Percentiles rank a stretch among this genome's conserved stretches.
Conservation (phyloP, 108 stramenopile species). For the Fragilaria radians region DNA sequence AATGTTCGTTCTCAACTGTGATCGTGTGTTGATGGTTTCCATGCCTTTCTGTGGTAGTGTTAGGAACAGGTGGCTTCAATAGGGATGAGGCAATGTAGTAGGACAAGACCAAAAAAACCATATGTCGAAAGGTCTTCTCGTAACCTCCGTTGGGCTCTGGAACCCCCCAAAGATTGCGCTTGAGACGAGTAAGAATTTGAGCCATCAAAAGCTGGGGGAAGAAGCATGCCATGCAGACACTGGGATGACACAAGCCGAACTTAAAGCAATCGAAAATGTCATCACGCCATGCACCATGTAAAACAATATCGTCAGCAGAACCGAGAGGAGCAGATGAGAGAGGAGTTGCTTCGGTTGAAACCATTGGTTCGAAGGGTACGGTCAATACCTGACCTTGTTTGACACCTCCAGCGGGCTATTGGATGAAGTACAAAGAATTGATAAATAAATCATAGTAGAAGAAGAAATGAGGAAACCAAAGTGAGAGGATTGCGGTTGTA, state of each 20-base stretch:
- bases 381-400: slow-evolving; percentile 26
- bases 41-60: background rate
- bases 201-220: slow-evolving; percentile 27
- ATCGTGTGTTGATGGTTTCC: too few species aligned
- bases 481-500: slow-evolving; percentile 28
- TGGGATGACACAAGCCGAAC: slow-evolving; percentile 26
- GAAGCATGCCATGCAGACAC: slow-evolving; percentile 19
- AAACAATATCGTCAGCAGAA: slow-evolving; percentile 1
- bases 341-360: slow-evolving; percentile 2
- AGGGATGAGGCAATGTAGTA: background rate
- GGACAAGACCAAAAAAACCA: slow-evolving; percentile 5
- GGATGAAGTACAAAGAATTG: too few species aligned
- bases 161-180: slow-evolving; percentile 21
- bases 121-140: slow-evolving; percentile 19
- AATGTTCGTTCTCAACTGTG: slow-evolving; percentile 1
- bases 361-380: slow-evolving; percentile 16
- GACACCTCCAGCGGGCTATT: slow-evolving; percentile 31
- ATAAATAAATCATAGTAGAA: too few species aligned
- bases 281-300: slow-evolving; percentile 16
- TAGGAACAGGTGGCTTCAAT: background rate
- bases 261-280: slow-evolving; percentile 21
- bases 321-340: slow-evolving; percentile 17
- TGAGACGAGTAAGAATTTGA: slow-evolving; percentile 33
- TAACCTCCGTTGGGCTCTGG: slow-evolving; percentile 8
- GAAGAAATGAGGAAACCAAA: background rate